Base-by-base conservation (phyloP, 768 basidiomycete species). In the Suillus discolor region DNA sequence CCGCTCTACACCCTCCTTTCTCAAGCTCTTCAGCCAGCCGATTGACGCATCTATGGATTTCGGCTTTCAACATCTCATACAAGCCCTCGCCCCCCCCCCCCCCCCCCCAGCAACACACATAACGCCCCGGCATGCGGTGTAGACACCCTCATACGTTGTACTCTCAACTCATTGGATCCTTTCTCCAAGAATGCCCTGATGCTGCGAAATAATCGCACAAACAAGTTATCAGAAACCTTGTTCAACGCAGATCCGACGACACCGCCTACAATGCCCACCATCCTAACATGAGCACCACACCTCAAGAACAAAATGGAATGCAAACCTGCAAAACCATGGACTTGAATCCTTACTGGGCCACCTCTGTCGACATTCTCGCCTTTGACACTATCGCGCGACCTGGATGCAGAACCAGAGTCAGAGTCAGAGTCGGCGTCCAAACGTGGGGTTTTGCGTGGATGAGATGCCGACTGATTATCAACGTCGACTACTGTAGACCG, bases 351-450 rank as follows among this genome's bases (percentile, higher is more conserved):
- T 44, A 84, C 69, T n/a, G 86, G 80, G 1, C 80, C 83, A 18
- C 67, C 71, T 34, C 69, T 71, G 57, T 71, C 75, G 28, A 65
- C 62, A 23, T 59, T 62, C 62, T 72, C 73, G 45, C 72, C 70
- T 62, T 72, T 72, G 53, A 44, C 57, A 66, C 54, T 68, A 68
- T 71, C 75, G 72, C 69, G 79, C 70, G 81, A 82, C 73, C 91
- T 86, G 76, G 82, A 87, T 70, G 88, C 85, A 75, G 88, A 86
- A 69, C 84, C 84, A 70, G 88, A 83, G 79, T 91, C 89, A n/a
- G n/a, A n/a, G n/a, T n/a, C n/a, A 77, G 84, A 86, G 81, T 90
- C 88, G 71, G 79, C 79, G 68, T 84, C 84, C 77, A 89, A 79
- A 67, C 89, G 88, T 67, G 88, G 83, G 65, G 85, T 85, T 81